phyloP scores from a whole-genome alignment of 208 protist species.

The Naegleria fowleri region DNA sequence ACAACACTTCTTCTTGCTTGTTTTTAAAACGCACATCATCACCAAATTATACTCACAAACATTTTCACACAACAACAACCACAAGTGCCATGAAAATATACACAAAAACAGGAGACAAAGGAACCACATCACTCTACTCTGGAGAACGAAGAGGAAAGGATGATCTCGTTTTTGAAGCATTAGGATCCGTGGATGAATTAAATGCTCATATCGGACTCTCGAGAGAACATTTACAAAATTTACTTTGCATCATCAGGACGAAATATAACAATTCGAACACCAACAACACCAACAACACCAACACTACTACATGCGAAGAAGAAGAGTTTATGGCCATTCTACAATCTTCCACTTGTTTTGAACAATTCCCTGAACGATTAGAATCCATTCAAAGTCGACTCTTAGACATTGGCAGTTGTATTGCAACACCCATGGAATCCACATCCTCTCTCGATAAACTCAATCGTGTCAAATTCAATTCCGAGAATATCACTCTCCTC shows the following conservation, averaged over 20 bases:
- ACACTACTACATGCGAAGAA: neutral
- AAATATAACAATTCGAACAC: no score
- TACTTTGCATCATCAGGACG: no score
- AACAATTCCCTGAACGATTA: constrained; percentile 31
- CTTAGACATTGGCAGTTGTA: constrained; percentile 56
- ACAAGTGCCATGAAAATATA: constrained; percentile 38
- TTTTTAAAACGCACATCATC: no score
- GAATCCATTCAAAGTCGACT: constrained; percentile 55
- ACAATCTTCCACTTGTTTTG: no score
- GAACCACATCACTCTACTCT: constrained; percentile 54
- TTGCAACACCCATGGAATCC: constrained; percentile 55
- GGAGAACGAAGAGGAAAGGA: constrained; percentile 55
- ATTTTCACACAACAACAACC: no score
- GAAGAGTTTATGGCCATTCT: neutral
- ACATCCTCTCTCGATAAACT: constrained; percentile 35
- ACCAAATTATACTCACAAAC: no score
- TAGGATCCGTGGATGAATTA: constrained; percentile 59
- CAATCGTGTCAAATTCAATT: constrained; percentile 38
- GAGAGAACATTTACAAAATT: neutral
- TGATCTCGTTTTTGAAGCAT: constrained; percentile 57
- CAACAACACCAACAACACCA: neutral
- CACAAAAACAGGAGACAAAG: constrained; percentile 61
- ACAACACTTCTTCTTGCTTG: no score
- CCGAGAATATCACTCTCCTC: constrained; percentile 34
- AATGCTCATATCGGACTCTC: constrained; percentile 54